Conservation (phyloP, 2,329 filamentous ascomycete genomes). For the Fusarium sp. region DNA sequence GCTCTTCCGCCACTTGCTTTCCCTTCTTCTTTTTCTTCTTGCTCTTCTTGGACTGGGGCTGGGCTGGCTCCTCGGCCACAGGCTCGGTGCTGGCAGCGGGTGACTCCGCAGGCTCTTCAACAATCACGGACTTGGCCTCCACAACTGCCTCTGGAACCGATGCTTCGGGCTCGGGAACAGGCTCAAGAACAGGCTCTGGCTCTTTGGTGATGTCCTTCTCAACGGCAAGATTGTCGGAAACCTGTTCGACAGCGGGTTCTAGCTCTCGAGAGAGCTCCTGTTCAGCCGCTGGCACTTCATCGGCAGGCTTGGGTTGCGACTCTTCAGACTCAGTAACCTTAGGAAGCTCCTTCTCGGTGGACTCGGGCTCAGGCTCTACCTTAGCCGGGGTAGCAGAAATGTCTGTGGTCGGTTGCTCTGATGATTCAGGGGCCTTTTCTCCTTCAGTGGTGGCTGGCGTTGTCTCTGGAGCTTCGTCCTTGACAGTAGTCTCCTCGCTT, state of each 20-base stretch:
- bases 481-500: conserved; percentile 2
- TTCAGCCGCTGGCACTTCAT: background rate
- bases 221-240: background rate
- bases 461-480: conserved; percentile 3
- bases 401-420: background rate
- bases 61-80: conserved; percentile 1
- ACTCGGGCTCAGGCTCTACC: conserved; percentile 1
- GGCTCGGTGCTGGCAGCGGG: background rate
- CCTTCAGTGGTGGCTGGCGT: background rate
- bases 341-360: background rate
- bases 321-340: conserved; percentile 3
- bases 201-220: background rate
- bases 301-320: background rate
- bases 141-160: conserved; percentile 2
- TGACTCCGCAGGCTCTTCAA: conserved; percentile 29
- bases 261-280: background rate
- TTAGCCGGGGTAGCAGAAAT: background rate
- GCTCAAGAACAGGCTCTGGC: background rate
- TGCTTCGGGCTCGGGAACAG: conserved; percentile 7
- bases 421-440: background rate
- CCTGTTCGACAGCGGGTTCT: background rate
- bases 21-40: conserved; percentile 46
- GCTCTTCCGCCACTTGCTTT: conserved; percentile 25
- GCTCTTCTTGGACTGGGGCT: conserved; percentile 30
- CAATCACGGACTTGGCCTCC: background rate